Evolutionary conservation across 1,139 yeast genomes (phyloP).

Genomic region (Diutina neorugosa): DNA sequence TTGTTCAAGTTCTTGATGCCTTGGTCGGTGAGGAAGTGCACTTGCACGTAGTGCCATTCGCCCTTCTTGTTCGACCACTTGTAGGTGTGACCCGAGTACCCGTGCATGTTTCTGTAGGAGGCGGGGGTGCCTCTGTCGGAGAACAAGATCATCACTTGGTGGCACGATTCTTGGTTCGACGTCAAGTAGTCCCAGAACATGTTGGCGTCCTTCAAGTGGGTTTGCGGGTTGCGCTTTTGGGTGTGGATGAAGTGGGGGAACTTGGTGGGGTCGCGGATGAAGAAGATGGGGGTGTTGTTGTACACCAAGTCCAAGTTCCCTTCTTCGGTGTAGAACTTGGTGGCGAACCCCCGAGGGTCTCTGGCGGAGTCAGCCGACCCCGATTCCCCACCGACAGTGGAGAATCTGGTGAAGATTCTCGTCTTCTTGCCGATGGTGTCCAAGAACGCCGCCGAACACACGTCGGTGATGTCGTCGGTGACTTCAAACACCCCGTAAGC

Average conservation of each 20-base stretch:
- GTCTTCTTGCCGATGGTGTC: slow-evolving; percentile 69
- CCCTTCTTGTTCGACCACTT: slow-evolving; percentile 58
- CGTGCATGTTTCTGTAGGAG: slow-evolving; percentile 53
- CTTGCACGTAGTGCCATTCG: slow-evolving; percentile 56
- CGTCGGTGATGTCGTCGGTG: slow-evolving; percentile 65
- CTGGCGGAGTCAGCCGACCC: slow-evolving; percentile 83
- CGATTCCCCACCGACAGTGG: slow-evolving; percentile 81
- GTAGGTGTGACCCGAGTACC: slow-evolving; percentile 64
- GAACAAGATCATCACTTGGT: slow-evolving; percentile 51
- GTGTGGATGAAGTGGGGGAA: slow-evolving; percentile 87
- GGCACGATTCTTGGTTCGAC: slow-evolving; percentile 51
- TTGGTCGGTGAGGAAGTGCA: slow-evolving; percentile 48
- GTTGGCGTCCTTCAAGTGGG: slow-evolving; percentile 42
- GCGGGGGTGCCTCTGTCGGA: slow-evolving; percentile 64
- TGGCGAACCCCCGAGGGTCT: slow-evolving; percentile 83
- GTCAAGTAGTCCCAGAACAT: slow-evolving; percentile 64
- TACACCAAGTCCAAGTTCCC: slow-evolving; percentile 83
- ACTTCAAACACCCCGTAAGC: slow-evolving; percentile 73
- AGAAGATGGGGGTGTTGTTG: slow-evolving; percentile 84
- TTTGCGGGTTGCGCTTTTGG: slow-evolving; percentile 75
- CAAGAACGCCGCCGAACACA: slow-evolving; percentile 60
- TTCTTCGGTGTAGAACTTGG: slow-evolving; percentile 76
- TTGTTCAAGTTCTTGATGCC: slow-evolving; percentile 43
- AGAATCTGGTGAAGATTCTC: slow-evolving; percentile 61
- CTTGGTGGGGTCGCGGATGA: slow-evolving; percentile 76